These are phyloP conservation scores for Bryoglossum gracile DNA, from an alignment of 495 filamentous ascomycete species.

Conservation along the genomic window DNA sequence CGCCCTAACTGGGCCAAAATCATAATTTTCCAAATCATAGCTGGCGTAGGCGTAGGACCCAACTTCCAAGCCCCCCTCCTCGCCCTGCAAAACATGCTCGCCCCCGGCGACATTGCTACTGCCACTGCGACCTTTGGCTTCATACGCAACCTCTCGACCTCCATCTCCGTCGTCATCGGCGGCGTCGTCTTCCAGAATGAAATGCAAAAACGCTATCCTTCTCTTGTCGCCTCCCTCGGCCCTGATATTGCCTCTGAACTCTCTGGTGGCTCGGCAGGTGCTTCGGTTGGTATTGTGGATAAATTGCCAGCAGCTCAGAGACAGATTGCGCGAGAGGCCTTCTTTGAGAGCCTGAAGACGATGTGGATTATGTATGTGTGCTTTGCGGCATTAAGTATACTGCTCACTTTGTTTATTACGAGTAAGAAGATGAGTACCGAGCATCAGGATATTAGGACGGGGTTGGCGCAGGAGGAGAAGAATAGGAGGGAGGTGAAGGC, in stretches of 20 bases:
- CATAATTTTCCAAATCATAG: constrained; percentile 48
- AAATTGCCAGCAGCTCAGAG: constrained; percentile 39
- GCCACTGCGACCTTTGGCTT: constrained; percentile 60
- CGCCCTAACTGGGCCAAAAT: constrained; percentile 44
- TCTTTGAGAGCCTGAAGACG: constrained; percentile 39
- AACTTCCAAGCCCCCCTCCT: constrained; percentile 70
- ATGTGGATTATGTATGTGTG: constrained; percentile 51
- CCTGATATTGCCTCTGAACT: constrained; percentile 34
- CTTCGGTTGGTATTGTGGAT: constrained; percentile 49
- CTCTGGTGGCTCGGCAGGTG: constrained; percentile 46
- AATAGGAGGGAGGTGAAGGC: not conserved
- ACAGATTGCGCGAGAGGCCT: constrained; percentile 24
- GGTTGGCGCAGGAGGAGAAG: not conserved
- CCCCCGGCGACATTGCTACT: constrained; percentile 52
- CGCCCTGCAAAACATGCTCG: constrained; percentile 61
- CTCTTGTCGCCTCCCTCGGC: constrained; percentile 34
- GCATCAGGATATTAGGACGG: not conserved
- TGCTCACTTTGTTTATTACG: not conserved
- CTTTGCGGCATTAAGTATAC: not conserved
- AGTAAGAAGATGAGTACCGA: not conserved
- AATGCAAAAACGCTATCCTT: constrained; percentile 34
- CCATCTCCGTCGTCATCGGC: constrained; percentile 59
- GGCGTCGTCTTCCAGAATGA: constrained; percentile 59
- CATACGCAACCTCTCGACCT: constrained; percentile 52
- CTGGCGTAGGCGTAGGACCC: constrained; percentile 58